These are phyloP conservation scores for Daldinia childiae DNA, from an alignment of 495 filamentous ascomycete genomes.

Conservation along the genomic window DNA sequence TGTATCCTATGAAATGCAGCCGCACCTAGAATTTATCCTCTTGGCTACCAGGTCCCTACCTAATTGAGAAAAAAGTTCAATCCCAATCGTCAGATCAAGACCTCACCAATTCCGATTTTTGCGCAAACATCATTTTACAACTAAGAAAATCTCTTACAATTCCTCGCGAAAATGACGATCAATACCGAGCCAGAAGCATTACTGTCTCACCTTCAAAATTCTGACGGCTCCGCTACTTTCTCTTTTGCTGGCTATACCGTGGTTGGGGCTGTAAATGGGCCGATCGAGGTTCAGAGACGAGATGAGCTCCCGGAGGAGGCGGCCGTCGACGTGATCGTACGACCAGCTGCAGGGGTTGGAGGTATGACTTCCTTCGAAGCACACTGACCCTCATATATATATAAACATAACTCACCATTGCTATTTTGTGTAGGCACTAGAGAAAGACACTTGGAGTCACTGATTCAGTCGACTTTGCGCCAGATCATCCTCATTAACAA, in stretches of 20 bases:
- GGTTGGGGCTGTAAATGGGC: conserved; percentile 87
- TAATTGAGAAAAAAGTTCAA: conserved; percentile 39
- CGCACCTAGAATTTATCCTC: background rate
- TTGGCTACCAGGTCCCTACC: conserved; percentile 14
- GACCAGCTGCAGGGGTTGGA: conserved; percentile 84
- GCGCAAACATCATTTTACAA: conserved; percentile 5
- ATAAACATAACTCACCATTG: conserved; percentile 54
- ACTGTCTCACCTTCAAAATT: conserved; percentile 69
- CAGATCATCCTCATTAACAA: conserved; percentile 73
- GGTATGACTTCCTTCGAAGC: conserved; percentile 63
- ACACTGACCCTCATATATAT: conserved; percentile 46
- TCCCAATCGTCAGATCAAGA: conserved; percentile 18
- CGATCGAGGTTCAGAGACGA: conserved; percentile 86
- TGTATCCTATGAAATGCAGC: background rate
- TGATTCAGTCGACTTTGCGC: conserved; percentile 71
- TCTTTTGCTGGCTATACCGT: conserved; percentile 80
- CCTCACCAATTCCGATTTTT: conserved; percentile 14
- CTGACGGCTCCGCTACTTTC: conserved; percentile 90
- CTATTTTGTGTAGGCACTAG: conserved; percentile 63
- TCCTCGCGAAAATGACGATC: conserved; percentile 52
- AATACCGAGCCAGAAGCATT: conserved; percentile 57
- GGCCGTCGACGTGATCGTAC: conserved; percentile 86
- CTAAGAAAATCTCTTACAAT: background rate
- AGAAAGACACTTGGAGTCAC: conserved; percentile 77
- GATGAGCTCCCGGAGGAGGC: conserved; percentile 93